Evolutionary conservation across 345 rosid genomes (phyloP).

Genomic region (Populus deltoides): DNA sequence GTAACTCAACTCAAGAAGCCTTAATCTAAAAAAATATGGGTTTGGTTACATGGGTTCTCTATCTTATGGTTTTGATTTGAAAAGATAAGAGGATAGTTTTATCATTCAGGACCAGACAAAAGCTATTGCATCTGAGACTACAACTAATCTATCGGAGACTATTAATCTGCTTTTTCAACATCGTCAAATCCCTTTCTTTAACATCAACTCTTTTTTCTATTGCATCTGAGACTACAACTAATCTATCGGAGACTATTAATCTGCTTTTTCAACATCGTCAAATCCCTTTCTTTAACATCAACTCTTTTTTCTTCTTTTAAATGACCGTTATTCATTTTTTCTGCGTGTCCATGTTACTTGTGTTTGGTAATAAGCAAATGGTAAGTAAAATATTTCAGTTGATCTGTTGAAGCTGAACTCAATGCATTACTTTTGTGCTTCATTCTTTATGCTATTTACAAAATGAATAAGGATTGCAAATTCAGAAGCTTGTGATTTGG

Average conservation of each 20-base stretch:
- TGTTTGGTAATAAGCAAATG: neutral
- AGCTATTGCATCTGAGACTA: neutral
- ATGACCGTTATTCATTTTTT: neutral
- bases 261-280: neutral
- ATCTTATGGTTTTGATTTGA: neutral
- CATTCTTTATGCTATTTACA: slow-evolving; percentile 7
- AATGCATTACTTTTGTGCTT: slow-evolving; percentile 2
- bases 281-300: neutral
- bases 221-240: neutral
- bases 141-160: neutral
- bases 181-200: neutral
- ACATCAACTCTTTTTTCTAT: neutral
- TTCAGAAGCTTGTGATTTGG: slow-evolving; percentile 23
- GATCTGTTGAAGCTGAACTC: neutral
- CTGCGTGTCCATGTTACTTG: neutral
- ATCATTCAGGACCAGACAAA: neutral
- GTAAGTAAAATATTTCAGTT: neutral
- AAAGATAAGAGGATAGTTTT: neutral
- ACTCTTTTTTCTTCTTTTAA: neutral
- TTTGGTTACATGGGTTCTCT: neutral
- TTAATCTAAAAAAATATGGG: neutral
- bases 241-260: neutral
- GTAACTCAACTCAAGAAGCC: neutral
- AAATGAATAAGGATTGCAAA: neutral
- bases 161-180: neutral